These are phyloP conservation scores for Clarireedia hainanense DNA, from an alignment of 2,329 filamentous ascomycete genomes.

Conservation along the genomic window DNA sequence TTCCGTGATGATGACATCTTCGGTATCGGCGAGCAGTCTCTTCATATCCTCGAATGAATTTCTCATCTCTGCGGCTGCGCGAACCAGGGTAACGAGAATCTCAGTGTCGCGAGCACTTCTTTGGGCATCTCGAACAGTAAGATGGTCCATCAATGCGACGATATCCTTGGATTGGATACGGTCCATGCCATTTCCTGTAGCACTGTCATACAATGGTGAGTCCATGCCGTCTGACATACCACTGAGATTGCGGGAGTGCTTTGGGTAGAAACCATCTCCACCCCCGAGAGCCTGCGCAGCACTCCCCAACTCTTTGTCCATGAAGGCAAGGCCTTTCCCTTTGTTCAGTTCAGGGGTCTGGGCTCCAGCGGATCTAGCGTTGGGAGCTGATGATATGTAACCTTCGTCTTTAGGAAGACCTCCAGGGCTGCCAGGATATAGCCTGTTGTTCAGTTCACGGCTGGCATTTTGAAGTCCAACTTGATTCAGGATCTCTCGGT, in stretches of 20 bases:
- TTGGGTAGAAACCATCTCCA: constrained; percentile 59
- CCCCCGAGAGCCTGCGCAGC: constrained; percentile 40
- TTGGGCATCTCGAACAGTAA: constrained; percentile 94
- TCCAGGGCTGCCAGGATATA: constrained; percentile 42
- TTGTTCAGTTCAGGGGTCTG: constrained; percentile 39
- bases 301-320: constrained; percentile 42
- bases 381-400: constrained; percentile 69
- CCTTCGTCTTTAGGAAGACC: constrained; percentile 72
- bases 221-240: constrained; percentile 88
- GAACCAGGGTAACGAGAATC: constrained; percentile 87
- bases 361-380: constrained; percentile 43
- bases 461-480: constrained; percentile 30
- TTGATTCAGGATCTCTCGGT: constrained; percentile 38
- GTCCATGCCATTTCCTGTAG: constrained; percentile 81
- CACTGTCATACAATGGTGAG: constrained; percentile 83
- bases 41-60: constrained; percentile 95
- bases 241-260: constrained; percentile 63
- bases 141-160: constrained; percentile 94
- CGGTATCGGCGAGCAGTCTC: constrained; percentile 81
- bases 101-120: constrained; percentile 94
- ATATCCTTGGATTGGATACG: constrained; percentile 95
- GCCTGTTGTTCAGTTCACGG: constrained; percentile 32
- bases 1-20: constrained; percentile 78
- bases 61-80: constrained; percentile 92
- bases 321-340: constrained; percentile 38